A percentile compares a stretch with the other conserved stretches of the same genome.
These are phyloP conservation scores for Monilinia fructicola DNA, from an alignment of 2,329 filamentous ascomycete genomes.

Conservation along the genomic window DNA sequence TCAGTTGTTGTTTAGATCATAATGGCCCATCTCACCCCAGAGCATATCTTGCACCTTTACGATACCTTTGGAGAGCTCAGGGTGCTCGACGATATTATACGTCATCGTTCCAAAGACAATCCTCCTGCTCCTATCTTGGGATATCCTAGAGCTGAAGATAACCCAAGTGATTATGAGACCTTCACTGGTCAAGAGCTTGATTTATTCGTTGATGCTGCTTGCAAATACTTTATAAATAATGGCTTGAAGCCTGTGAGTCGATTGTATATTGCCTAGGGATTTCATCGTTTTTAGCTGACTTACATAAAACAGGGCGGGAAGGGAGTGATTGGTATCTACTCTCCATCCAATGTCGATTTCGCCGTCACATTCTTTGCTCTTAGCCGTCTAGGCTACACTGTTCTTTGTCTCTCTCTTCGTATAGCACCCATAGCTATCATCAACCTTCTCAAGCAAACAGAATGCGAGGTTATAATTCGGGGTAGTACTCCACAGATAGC, in stretches of 20 bases:
- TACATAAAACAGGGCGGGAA: slow-evolving; percentile 17
- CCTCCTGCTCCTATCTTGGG: slow-evolving; percentile 29
- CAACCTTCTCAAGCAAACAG: slow-evolving; percentile 47
- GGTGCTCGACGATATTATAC: slow-evolving; percentile 30
- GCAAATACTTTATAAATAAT: slow-evolving; percentile 24
- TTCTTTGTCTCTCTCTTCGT: slow-evolving; percentile 54
- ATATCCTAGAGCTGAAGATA: slow-evolving; percentile 29
- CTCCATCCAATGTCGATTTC: slow-evolving; percentile 45
- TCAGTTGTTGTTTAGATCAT: slow-evolving; percentile 16
- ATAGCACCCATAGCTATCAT: slow-evolving; percentile 52
- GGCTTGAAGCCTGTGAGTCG: slow-evolving; percentile 22
- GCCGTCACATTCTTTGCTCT: slow-evolving; percentile 53
- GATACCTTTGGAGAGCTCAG: slow-evolving; percentile 25
- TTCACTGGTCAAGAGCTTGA: slow-evolving; percentile 31
- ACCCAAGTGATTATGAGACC: slow-evolving; percentile 30
- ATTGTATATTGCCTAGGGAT: slow-evolving; percentile 4
- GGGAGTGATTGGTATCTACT: slow-evolving; percentile 34
- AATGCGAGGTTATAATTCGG: slow-evolving; percentile 27
- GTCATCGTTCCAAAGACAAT: slow-evolving; percentile 27
- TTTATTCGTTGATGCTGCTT: slow-evolving; percentile 31
- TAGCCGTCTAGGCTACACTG: slow-evolving; percentile 52
- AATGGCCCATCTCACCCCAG: slow-evolving; percentile 26
- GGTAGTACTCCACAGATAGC: slow-evolving; percentile 17
- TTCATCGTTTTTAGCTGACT: neutral
- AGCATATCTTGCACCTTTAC: slow-evolving; percentile 24